Base-by-base conservation (phyloP, 2,329 filamentous ascomycete genomes). In the Tolypocladium inflatum region DNA sequence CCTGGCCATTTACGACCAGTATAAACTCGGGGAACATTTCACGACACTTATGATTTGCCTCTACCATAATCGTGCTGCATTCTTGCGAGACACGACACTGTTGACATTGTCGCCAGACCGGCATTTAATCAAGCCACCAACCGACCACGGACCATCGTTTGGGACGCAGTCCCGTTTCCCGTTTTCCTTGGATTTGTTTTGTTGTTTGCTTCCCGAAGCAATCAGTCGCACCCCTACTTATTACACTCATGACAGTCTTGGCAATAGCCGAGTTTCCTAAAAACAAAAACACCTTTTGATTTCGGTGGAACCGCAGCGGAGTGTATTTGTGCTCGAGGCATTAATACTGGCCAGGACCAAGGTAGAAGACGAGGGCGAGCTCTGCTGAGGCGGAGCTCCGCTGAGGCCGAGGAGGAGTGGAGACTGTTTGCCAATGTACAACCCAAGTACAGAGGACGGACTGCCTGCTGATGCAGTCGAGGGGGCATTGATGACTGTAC, bases 21-120 rank as follows among this genome's bases (percentile, higher is more conserved):
- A 63, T 58, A 61, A 64, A 65, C 60, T 66, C 60, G 67, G 63
- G 66, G 65, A 68, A 58, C 48, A 59, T 64, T 62, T 66, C 57
- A 68, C 61, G 67, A 68, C 61, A 63, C 65, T 66, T 60, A 68
- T 62, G 67, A 68, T 68, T 66, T 50, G 63, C 60, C 58, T 63
- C 65, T 61, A 33, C 52, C 35, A 33, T 57, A 45, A 30, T 57
- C n/a, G 55, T 37, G 50, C 21, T 48, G 50, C 50, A 45, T 57
- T 48, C 41, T 41, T 26, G 55, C 55, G 43, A 21, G 21, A 37
- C 48, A 21, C 19, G n/a, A 30, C 42, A 26, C 19, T 43, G 41
- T 56, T 35, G 30, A 37, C 48, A 15, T 45, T 13, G 35, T 52
- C 35, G 21, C 35, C 23, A n/a, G 38, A 33, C 53, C 5, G 53